These are phyloP conservation scores for Sporormia fimetaria DNA, from an alignment of 495 filamentous ascomycete genomes.

Conservation along the genomic window DNA sequence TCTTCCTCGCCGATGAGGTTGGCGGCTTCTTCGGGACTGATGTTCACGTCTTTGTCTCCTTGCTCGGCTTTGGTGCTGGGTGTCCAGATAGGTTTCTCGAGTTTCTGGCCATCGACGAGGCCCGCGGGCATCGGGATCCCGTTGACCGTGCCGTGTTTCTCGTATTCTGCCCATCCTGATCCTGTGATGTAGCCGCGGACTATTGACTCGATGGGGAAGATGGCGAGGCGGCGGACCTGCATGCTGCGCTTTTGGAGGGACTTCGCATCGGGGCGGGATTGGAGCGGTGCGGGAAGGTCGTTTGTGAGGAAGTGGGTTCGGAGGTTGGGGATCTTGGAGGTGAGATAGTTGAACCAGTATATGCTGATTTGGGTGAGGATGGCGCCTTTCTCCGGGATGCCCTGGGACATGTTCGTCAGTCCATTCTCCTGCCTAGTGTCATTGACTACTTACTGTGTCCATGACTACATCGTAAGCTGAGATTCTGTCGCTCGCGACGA, in stretches of 20 bases:
- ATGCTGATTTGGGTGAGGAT: slow-evolving; percentile 60
- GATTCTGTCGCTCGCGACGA: slow-evolving; percentile 85
- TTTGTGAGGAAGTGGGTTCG: slow-evolving; percentile 68
- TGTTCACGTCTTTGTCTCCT: slow-evolving; percentile 85
- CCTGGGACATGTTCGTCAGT: slow-evolving; percentile 36
- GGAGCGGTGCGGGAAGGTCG: slow-evolving; percentile 47
- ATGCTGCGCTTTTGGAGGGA: slow-evolving; percentile 60
- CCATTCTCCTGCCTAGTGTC: not conserved
- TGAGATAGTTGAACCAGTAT: slow-evolving; percentile 75
- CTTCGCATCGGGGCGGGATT: slow-evolving; percentile 33
- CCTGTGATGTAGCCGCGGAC: slow-evolving; percentile 93
- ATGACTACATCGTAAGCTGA: slow-evolving; percentile 91
- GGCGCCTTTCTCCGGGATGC: slow-evolving; percentile 71
- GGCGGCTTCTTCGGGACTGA: slow-evolving; percentile 57
- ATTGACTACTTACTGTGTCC: slow-evolving; percentile 50
- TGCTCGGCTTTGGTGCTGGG: slow-evolving; percentile 81
- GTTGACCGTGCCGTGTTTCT: slow-evolving; percentile 66
- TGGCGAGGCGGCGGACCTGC: slow-evolving; percentile 65
- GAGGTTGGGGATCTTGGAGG: slow-evolving; percentile 51
- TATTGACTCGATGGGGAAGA: slow-evolving; percentile 84
- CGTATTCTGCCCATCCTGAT: slow-evolving; percentile 77
- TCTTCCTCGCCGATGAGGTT: slow-evolving; percentile 62
- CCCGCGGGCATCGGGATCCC: slow-evolving; percentile 57
- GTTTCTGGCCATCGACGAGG: slow-evolving; percentile 57
- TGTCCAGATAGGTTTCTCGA: slow-evolving; percentile 68